phyloP scores from a whole-genome alignment of 495 filamentous ascomycete genomes.

The Talaromyces wortmannii region DNA sequence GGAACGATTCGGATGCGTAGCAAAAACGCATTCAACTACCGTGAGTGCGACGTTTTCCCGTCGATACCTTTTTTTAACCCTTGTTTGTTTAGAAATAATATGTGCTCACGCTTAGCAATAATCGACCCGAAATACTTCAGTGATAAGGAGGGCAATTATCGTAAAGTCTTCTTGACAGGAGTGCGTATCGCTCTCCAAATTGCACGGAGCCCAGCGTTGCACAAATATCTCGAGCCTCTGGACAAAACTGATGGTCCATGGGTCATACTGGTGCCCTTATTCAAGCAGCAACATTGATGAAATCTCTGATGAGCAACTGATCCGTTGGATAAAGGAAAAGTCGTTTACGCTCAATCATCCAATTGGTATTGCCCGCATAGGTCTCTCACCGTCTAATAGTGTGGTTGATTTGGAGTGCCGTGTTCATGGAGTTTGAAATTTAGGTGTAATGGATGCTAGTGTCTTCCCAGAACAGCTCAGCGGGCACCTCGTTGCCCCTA shows the following conservation, averaged over 20 bases:
- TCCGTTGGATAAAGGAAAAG: slow-evolving; percentile 16
- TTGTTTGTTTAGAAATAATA: neutral
- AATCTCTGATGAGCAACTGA: slow-evolving; percentile 15
- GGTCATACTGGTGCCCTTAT: slow-evolving; percentile 18
- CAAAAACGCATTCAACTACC: slow-evolving; percentile 11
- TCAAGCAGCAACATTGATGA: slow-evolving; percentile 15
- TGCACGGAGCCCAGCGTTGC: slow-evolving; percentile 11
- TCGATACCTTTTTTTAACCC: neutral
- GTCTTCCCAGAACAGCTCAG: slow-evolving; percentile 20
- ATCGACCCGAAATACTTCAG: slow-evolving; percentile 16
- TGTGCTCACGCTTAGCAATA: slow-evolving; percentile 6
- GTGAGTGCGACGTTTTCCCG: slow-evolving; percentile 5
- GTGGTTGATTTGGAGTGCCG: slow-evolving; percentile 43
- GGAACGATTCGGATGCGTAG: slow-evolving; percentile 13
- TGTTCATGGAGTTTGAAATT: slow-evolving; percentile 38
- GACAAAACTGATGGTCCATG: slow-evolving; percentile 10
- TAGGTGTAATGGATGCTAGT: slow-evolving; percentile 37
- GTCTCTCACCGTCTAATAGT: slow-evolving; percentile 11
- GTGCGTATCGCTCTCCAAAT: slow-evolving; percentile 12
- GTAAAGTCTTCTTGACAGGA: slow-evolving; percentile 12
- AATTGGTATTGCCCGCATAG: slow-evolving; percentile 19
- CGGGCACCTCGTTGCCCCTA: slow-evolving; percentile 14
- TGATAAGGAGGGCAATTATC: slow-evolving; percentile 13
- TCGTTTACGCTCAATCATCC: slow-evolving; percentile 19
- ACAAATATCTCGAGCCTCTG: slow-evolving; percentile 10